These are phyloP conservation scores for Trypanosoma caninum DNA, from an alignment of 208 protist genomes.

Conservation along the genomic window DNA sequence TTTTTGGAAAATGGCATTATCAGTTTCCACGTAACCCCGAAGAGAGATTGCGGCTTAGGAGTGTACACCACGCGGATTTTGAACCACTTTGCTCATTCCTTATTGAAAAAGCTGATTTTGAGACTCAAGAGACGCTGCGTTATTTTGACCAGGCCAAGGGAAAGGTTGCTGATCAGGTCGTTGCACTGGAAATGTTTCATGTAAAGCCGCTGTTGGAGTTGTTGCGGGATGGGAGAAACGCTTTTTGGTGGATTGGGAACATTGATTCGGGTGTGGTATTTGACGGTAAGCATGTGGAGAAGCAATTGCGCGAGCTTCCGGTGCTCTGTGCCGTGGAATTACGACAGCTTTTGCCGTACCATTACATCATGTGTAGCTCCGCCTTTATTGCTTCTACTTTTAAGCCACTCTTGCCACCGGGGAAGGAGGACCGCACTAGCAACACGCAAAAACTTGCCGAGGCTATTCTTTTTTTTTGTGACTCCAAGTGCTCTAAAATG, in stretches of 20 bases:
- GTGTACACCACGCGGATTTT: constrained; percentile 6
- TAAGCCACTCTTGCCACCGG: constrained; percentile 7
- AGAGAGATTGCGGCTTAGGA: neutral
- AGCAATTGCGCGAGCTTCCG: constrained; percentile 10
- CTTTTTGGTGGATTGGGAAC: constrained; percentile 23
- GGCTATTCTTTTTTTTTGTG: neutral
- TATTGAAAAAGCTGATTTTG: constrained; percentile 14
- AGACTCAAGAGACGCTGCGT: constrained; percentile 19
- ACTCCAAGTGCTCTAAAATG: neutral
- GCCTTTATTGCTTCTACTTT: constrained; percentile 13
- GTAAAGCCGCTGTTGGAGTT: constrained; percentile 5
- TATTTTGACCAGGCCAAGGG: neutral
- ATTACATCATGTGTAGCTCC: constrained; percentile 6
- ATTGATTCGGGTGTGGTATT: constrained; percentile 11
- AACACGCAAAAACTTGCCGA: neutral
- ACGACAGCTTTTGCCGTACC: constrained; percentile 5
- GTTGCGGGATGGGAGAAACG: constrained; percentile 3
- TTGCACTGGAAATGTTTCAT: constrained; percentile 3
- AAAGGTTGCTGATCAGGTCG: neutral
- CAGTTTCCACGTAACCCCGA: constrained; percentile 13
- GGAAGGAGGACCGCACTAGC: neutral
- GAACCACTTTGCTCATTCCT: constrained; percentile 5
- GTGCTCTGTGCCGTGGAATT: constrained; percentile 8
- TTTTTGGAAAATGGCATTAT: constrained; percentile 21
- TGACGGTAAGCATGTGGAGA: constrained; percentile 14